Evolutionary conservation across 768 basidiomycete species (phyloP), one percentile per base, ranked within the genome.

Genomic region (Mycena alexandri): DNA sequence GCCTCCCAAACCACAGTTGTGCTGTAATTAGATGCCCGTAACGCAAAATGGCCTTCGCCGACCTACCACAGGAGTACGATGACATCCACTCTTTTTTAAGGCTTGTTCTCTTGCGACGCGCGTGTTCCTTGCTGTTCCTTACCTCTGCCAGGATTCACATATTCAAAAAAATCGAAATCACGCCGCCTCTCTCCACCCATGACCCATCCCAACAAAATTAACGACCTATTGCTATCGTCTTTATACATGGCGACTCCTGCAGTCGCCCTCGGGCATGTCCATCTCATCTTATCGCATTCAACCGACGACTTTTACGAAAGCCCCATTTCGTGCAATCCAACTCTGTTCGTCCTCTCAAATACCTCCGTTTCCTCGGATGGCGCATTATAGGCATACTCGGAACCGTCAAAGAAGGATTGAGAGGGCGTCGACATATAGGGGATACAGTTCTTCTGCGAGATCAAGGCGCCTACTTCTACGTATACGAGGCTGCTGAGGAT

Each of bases 341-440:
- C 29, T 29, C 29, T 29, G 29, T 29, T 29, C 29, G 6, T 29
- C 29, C 29, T 29, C 3, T 29, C 29, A 29, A 29, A 29, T 29
- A 29, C 29, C 29, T 29, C 29, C 29, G 29, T 29, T 29, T 29
- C 46, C 62, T 55, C 21, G 53, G 52, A 29, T 56, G 63, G 53
- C 56, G 63, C 54, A 50, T 64, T 25, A 64, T 64, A 17, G 63
- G 63, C 54, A 38, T 57, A 52, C 63, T 50, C 36, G 63, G 63
- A 56, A 43, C 54, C 63, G 53, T 64, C 48, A 56, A n/a, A 52
- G 46, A 64, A 46, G 12, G 36, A 50, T 17, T 46, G 54, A 5
- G 17, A 0, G 42, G 53, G 38, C 9, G 22, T 11, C 12, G 63
- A 57, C 55, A 3, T 56, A 38, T 56, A 38, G 48, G 24, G 24